Evolutionary conservation across 371 early-diverging fungal species (phyloP).

Genomic region (Mucor sp.): DNA sequence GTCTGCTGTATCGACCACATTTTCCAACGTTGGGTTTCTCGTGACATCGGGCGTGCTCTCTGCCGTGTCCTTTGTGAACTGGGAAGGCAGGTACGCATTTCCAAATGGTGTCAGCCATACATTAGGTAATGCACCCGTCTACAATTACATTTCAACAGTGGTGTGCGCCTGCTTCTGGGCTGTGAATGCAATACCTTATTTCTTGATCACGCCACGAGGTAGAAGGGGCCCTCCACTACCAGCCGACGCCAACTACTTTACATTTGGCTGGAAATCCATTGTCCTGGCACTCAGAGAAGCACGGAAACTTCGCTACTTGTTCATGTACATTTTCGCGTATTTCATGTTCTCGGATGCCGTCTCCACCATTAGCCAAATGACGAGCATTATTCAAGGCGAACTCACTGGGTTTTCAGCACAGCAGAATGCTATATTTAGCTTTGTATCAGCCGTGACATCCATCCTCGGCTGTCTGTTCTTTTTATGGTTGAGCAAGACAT

Average conservation of each 20-base stretch:
- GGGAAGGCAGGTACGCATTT: conserved; percentile 31
- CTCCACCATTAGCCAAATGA: conserved; percentile 39
- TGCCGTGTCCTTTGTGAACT: conserved; percentile 37
- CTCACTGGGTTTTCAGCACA: conserved; percentile 38
- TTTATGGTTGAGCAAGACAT: conserved; percentile 35
- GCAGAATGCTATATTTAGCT: conserved; percentile 30
- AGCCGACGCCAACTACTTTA: conserved; percentile 26
- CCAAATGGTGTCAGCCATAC: conserved; percentile 16
- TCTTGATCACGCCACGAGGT: conserved; percentile 27
- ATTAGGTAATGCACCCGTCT: conserved; percentile 49
- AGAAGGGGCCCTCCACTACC: conserved; percentile 40
- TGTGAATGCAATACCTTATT: conserved; percentile 43
- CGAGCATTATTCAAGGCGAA: conserved; percentile 30
- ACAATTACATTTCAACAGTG: conserved; percentile 41
- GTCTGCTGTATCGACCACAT: conserved; percentile 45
- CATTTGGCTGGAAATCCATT: conserved; percentile 41
- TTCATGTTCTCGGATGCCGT: conserved; percentile 51
- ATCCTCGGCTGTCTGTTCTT: conserved; percentile 44
- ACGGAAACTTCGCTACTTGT: conserved; percentile 44
- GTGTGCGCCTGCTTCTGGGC: conserved; percentile 43
- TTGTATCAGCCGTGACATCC: conserved; percentile 35
- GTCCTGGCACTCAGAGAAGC: conserved; percentile 25
- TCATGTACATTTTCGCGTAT: conserved; percentile 39
- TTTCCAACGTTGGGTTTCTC: conserved; percentile 46
- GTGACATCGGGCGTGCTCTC: conserved; percentile 35